Evolutionary conservation across 768 basidiomycete genomes (phyloP).

Genomic region (Termitomyces sp.): DNA sequence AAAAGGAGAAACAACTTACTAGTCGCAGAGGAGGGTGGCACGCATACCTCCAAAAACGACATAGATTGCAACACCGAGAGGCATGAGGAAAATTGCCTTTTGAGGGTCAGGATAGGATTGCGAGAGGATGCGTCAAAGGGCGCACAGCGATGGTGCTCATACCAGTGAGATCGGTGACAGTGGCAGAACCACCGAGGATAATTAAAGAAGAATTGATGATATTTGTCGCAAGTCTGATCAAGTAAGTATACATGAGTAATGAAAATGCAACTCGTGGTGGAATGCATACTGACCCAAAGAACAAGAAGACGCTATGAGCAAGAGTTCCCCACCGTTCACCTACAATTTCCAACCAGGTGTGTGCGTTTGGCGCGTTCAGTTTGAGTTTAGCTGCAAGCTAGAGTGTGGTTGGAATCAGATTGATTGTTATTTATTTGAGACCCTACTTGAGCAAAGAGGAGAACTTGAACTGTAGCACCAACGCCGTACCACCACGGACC

Average conservation of each 20-base stretch:
- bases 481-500: conserved; percentile 92
- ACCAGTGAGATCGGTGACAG: conserved; percentile 82
- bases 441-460: conserved; percentile 79
- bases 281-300: conserved; percentile 57
- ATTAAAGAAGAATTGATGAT: conserved; percentile 88
- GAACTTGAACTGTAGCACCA: conserved; percentile 83
- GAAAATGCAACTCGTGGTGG: background rate
- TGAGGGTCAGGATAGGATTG: background rate
- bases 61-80: conserved; percentile 83
- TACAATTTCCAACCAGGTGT: conserved; percentile 89
- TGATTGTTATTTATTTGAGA: conserved; percentile 56
- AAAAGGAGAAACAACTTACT: conserved; percentile 40
- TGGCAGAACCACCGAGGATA: conserved; percentile 77
- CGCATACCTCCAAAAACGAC: conserved; percentile 86
- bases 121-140: background rate
- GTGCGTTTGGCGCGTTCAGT: conserved; percentile 81
- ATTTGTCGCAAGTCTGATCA: conserved; percentile 71
- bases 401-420: conserved; percentile 26
- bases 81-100: conserved; percentile 85
- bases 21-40: conserved; percentile 80
- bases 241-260: background rate
- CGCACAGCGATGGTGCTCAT: conserved; percentile 78
- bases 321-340: conserved; percentile 70
- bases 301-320: conserved; percentile 83
- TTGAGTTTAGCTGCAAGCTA: conserved; percentile 90